Evolutionary conservation across 805 yeast genomes (phyloP).

Genomic region (Schwanniomyces occidentalis): DNA sequence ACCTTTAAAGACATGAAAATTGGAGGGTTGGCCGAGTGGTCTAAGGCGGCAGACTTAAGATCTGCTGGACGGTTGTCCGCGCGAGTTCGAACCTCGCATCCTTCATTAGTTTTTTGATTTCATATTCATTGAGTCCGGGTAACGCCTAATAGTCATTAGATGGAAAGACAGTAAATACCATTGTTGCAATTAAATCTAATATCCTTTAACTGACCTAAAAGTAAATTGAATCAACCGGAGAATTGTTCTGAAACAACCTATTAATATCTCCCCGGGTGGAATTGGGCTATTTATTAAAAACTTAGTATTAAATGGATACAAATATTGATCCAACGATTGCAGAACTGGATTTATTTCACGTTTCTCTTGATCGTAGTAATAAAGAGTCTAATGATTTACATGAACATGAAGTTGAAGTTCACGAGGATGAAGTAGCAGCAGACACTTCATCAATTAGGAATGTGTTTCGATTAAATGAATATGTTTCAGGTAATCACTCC

Average conservation of each 20-base stretch:
- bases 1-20: no score
- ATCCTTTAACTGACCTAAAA: no score
- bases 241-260: no score
- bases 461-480: constrained; percentile 16
- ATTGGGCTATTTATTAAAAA: neutral
- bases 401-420: neutral
- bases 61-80: constrained; percentile 16
- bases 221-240: no score
- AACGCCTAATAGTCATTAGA: no score
- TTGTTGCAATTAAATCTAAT: no score
- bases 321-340: constrained; percentile 19
- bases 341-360: constrained; percentile 16
- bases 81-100: constrained; percentile 2
- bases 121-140: neutral
- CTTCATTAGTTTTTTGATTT: no score
- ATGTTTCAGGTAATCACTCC: constrained; percentile 7
- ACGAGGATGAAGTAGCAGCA: constrained; percentile 4
- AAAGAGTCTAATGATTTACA: neutral
- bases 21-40: constrained; percentile 46
- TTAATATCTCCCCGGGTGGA: no score
- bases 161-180: no score
- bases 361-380: constrained; percentile 4
- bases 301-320: constrained; percentile 12
- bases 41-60: constrained; percentile 46
- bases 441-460: constrained; percentile 6